phyloP scores from a whole-genome alignment of 1,284 basidiomycete genomes.

The Puccinia coronata region DNA sequence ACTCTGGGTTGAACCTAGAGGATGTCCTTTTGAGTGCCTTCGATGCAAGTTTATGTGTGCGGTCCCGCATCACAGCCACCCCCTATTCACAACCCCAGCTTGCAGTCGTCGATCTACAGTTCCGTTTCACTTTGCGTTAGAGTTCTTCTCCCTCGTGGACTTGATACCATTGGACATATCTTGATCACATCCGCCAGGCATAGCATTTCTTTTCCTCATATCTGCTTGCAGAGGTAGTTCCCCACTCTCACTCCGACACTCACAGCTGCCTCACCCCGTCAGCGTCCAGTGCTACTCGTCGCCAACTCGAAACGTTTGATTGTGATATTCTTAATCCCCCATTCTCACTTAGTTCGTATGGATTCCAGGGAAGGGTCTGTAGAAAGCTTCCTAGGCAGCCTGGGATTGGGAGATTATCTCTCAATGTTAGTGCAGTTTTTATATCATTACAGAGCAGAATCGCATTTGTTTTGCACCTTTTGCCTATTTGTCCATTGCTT shows the following conservation, averaged over 20 bases:
- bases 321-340: background rate
- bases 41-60: slow-evolving; percentile 25
- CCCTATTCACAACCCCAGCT: slow-evolving; percentile 22
- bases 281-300: background rate
- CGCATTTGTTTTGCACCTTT: background rate
- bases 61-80: slow-evolving; percentile 18
- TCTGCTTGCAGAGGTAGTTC: background rate
- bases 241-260: background rate
- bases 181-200: background rate
- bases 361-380: background rate
- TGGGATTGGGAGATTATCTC: slow-evolving; percentile 39
- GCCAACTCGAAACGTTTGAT: background rate
- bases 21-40: slow-evolving; percentile 27
- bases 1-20: background rate
- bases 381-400: slow-evolving; percentile 16
- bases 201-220: slow-evolving; percentile 1
- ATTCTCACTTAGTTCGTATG: background rate
- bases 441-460: background rate
- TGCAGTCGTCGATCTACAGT: slow-evolving; percentile 13
- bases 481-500: background rate
- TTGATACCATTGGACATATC: background rate
- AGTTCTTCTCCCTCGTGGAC: slow-evolving; percentile 3
- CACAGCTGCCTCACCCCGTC: background rate
- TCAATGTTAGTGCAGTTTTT: slow-evolving; percentile 15
- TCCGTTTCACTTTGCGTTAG: slow-evolving; percentile 9